Conservation (phyloP, 208 protist genomes). For the Willaertia magna region DNA sequence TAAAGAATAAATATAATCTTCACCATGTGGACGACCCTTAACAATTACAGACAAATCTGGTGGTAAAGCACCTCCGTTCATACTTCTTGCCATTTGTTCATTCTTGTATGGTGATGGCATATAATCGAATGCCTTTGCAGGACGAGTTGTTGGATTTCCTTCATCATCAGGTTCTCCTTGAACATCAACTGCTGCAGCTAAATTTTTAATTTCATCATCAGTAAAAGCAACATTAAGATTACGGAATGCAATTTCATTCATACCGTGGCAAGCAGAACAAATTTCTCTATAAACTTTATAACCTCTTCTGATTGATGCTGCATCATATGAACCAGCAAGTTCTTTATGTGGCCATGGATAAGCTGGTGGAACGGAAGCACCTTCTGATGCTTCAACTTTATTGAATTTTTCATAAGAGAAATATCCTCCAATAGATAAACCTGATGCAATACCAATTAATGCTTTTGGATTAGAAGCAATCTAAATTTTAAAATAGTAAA, state of each 20-base stretch:
- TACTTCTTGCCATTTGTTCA: slow-evolving; percentile 81
- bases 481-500: no score
- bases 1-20: slow-evolving; percentile 94
- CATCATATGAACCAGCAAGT: not conserved
- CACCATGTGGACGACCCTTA: slow-evolving; percentile 78
- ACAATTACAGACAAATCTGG: slow-evolving; percentile 91
- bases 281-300: slow-evolving; percentile 94
- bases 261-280: slow-evolving; percentile 88
- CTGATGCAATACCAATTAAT: not conserved
- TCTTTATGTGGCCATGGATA: not conserved
- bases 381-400: not conserved
- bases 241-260: slow-evolving; percentile 87
- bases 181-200: slow-evolving; percentile 74
- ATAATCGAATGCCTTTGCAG: slow-evolving; percentile 88
- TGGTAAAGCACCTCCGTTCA: slow-evolving; percentile 91
- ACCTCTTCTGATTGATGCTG: slow-evolving; percentile 69
- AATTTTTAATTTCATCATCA: slow-evolving; percentile 82
- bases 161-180: slow-evolving; percentile 84
- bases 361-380: not conserved
- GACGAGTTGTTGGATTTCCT: slow-evolving; percentile 86
- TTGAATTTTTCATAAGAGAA: not conserved
- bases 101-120: slow-evolving; percentile 89
- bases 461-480: not conserved
- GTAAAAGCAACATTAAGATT: slow-evolving; percentile 84
- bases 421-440: not conserved